Base-by-base conservation (phyloP, 1,284 basidiomycete species). In the Microbotryum lychnidis-dioicae region DNA sequence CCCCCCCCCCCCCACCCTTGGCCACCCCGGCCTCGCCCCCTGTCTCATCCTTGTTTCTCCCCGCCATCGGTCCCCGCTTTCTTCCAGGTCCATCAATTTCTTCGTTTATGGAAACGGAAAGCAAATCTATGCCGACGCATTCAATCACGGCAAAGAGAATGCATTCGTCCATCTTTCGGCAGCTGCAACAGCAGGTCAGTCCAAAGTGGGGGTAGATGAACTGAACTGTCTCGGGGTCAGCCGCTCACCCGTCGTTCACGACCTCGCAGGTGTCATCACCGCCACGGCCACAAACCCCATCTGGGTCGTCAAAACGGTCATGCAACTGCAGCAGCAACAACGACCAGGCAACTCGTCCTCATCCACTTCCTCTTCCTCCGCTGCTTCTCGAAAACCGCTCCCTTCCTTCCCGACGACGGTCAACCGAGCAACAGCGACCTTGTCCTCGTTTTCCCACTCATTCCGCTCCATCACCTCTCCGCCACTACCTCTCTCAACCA, bases 71-170 rank as follows among this genome's bases (percentile, higher is more conserved):
- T 47, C 6, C 31, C 14, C 33, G 16, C 29, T 10, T 50, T 48
- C 20, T 25, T 9, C 27, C 50, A 78, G 80, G 54, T 78, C 91
- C 7, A 97, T 98, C 79, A 93, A 97, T 77, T 99, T 98, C 77
- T 98, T 89, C 80, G 89, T 90, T 18, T 99, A 99, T 71, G 96
- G 94, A 23, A 98, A 96, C 71, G 91, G 92, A 54, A 99, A 99
- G 76, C 86, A 86, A 50, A 77, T 94, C 64, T 87, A 96, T 56
- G 91, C 93, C 14, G 81, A 87, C 55, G 75, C 80, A 21, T 90
- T 97, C 77, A 91, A 93, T 73, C 21, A 62, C 27, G 89, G 92
- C 2, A 76, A 83, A 63, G 91, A 97, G 76, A 91, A 89, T 73
- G 81, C 87, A 0, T 81, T 83, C 63, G 84, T 98, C 0, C 93